Evolutionary conservation across 2,329 filamentous ascomycete species (phyloP), one percentile per base, ranked within the genome.

Genomic region (Fusarium pilosicola): DNA sequence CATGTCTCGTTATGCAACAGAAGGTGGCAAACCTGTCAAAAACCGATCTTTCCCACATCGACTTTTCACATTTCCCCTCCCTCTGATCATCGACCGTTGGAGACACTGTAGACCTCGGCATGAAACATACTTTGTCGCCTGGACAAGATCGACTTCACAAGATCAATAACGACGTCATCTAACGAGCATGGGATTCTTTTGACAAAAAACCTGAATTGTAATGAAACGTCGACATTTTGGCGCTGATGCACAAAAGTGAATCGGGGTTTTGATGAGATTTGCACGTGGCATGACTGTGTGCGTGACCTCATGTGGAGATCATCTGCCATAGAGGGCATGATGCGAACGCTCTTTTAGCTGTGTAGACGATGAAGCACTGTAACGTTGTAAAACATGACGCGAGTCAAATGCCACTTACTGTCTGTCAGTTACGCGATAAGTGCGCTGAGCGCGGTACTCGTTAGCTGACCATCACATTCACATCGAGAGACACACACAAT

Each of bases 281-380:
- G 58, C 71, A 74, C 51, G 71, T 74, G 71, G 71, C 46, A 68
- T 65, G 65, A 66, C 41, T 49, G 48, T 30, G 54, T 30, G 49
- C 56, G 74, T 77, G 75, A 77, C 75, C 75, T 77, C 75, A 76
- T 76, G 66, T 38, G 73, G 70, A 69, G 73, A 77, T 77, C 75
- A 77, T 74, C 72, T 76, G 75, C 71, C 66, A 58, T 12, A 45
- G 60, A 49, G 61, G 68, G 42, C 74, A 76, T 76, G 65, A 75
- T 74, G 67, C 66, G 45, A 64, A 39, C 44, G 17, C 26, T 24
- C 24, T 44, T 24, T 42, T 15, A 36, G 26, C 34, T 38, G 30
- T 18, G 49, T 18, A 41, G 14, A 30, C 7, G 22, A 48, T 55
- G 28, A 32, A 42, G 36, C 39, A 48, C 30, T 73, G 70, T 26